Base-by-base conservation (phyloP, 768 basidiomycete species). In the Pleurotus cornucopiae region DNA sequence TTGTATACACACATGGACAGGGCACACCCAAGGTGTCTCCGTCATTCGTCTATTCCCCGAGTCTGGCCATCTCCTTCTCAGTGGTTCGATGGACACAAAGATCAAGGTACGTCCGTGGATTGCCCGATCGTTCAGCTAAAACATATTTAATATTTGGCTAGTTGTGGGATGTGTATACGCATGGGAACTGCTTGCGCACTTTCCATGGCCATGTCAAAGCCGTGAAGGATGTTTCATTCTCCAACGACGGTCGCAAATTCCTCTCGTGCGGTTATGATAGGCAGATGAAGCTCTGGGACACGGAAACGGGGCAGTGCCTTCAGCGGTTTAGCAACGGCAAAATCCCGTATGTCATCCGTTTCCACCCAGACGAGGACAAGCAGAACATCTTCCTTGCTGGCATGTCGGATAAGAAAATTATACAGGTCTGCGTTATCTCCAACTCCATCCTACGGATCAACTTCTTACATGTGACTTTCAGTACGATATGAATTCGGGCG, bases 331-430 rank as follows among this genome's bases (percentile, higher is more conserved):
- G 90, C 61, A 98, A 98, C 64, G 97, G 96, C 60, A 98, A 98
- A 77, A 94, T 94, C 16, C 94, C 97, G 9, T 94, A 98, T 68
- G 94, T 96, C 49, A 79, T 98, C 54, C 84, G 86, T 54, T 99
- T 98, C 77, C 91, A 98, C 69, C 97, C 97, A 5, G 96, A 97
- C 67, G 81, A 89, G 55, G 94, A 98, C 64, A 98, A 98, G 69
- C 94, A 98, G 67, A 76, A 97, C 67, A 88, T 95, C 51, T 98
- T 98, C 77, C 76, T 98, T 46, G 96, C 96, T 48, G 97, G 97
- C 58, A 99, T 98, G 97, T 91, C 89, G 40, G 95, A 98, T 74
- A 98, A 98, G 76, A 98, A 98, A 73, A 97, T 99, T 61, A 91
- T 98, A 39, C 96, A 98, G 81, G 95, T 94, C 65, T 57, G 79